A percentile compares a stretch with the other conserved stretches of the same genome.
Conservation (phyloP, 1,284 basidiomycete species). For the Leccinum angustisporum region DNA sequence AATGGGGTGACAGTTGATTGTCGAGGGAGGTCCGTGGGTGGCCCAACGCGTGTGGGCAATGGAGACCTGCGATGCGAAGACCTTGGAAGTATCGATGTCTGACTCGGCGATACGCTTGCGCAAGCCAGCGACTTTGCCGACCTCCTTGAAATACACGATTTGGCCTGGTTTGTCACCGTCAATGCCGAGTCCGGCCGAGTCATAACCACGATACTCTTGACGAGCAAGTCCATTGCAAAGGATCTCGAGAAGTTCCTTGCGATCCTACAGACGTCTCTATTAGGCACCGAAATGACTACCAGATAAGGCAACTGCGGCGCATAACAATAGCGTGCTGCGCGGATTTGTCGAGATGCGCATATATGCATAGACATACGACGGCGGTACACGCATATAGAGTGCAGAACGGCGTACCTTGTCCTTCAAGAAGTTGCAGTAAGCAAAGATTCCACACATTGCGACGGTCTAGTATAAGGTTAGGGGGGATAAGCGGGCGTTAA, state of each 20-base stretch:
- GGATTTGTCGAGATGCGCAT: slow-evolving; percentile 11
- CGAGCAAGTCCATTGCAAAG: slow-evolving; percentile 91
- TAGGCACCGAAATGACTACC: slow-evolving; percentile 18
- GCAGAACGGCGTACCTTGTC: slow-evolving; percentile 68
- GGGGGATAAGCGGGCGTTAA: background rate
- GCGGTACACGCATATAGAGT: slow-evolving; percentile 5
- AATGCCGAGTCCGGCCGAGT: slow-evolving; percentile 93
- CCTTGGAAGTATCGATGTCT: slow-evolving; percentile 77
- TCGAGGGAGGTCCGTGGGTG: slow-evolving; percentile 92
- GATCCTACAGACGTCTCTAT: slow-evolving; percentile 57
- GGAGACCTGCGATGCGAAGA: slow-evolving; percentile 86
- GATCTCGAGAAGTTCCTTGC: slow-evolving; percentile 90
- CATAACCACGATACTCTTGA: slow-evolving; percentile 98
- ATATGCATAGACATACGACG: slow-evolving; percentile 8
- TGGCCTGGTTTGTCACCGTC: slow-evolving; percentile 88
- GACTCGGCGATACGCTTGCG: slow-evolving; percentile 89
- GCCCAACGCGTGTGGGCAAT: slow-evolving; percentile 99
- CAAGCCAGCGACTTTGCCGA: slow-evolving; percentile 95
- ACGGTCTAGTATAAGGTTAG: slow-evolving; percentile 1
- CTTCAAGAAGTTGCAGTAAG: slow-evolving; percentile 89
- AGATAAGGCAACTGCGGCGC: slow-evolving; percentile 20
- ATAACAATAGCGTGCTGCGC: background rate
- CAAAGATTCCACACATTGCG: slow-evolving; percentile 93
- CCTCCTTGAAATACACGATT: slow-evolving; percentile 93
- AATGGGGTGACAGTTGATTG: slow-evolving; percentile 95